phyloP scores from a whole-genome alignment of 176 grass and related monocot genomes.

The Echinochloa phyllopogon region DNA sequence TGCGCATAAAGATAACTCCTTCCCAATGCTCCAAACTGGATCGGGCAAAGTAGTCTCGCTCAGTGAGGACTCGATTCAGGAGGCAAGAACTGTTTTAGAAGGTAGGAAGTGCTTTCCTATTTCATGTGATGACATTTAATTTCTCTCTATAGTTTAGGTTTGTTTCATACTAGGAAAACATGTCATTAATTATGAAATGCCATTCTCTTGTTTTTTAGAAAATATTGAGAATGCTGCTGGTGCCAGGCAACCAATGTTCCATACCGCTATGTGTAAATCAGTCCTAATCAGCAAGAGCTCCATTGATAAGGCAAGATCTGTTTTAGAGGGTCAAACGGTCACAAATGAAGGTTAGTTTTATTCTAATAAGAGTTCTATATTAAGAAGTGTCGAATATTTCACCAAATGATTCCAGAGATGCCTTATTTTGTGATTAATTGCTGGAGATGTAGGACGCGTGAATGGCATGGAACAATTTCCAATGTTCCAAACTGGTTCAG shows the following conservation, averaged over 20 bases:
- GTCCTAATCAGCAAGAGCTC: slow-evolving; percentile 54
- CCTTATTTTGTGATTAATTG: slow-evolving; percentile 32
- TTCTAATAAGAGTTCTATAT: slow-evolving; percentile 1
- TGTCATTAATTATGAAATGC: slow-evolving; percentile 22
- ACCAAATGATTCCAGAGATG: neutral
- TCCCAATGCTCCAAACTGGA: slow-evolving; percentile 58
- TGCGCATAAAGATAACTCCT: neutral
- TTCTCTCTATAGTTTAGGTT: neutral
- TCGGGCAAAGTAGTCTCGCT: slow-evolving; percentile 44
- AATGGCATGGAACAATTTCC: slow-evolving; percentile 44
- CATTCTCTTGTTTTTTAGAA: slow-evolving; percentile 4
- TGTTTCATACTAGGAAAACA: neutral
- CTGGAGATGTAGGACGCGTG: slow-evolving; percentile 25
- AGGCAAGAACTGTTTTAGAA: slow-evolving; percentile 56
- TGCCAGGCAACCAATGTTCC: slow-evolving; percentile 50
- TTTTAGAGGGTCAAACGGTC: slow-evolving; percentile 53
- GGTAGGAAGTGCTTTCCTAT: slow-evolving; percentile 47
- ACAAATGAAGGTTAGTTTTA: slow-evolving; percentile 39
- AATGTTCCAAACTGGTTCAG: slow-evolving; percentile 54
- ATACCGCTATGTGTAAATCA: slow-evolving; percentile 46
- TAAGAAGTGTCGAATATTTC: neutral
- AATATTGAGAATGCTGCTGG: slow-evolving; percentile 23
- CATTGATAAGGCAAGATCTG: slow-evolving; percentile 55
- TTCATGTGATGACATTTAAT: slow-evolving; percentile 5
- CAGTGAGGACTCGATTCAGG: slow-evolving; percentile 37